Conservation (phyloP, 148 eudicot genomes). For the Mesembryanthemum crystallinum region DNA sequence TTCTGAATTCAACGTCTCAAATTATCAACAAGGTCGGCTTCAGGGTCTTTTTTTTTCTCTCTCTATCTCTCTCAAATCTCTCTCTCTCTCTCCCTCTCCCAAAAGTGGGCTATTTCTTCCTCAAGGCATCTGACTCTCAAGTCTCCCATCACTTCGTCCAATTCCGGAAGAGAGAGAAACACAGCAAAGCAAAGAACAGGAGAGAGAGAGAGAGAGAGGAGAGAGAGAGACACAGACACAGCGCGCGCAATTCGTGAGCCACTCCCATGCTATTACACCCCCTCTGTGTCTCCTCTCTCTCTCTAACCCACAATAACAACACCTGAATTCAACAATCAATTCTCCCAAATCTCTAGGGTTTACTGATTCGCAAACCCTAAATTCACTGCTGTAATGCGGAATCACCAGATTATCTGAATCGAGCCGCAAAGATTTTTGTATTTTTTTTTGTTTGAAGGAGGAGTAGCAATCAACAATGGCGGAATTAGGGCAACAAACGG, state of each 20-base stretch:
- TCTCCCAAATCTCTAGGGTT: background rate
- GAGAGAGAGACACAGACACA: background rate
- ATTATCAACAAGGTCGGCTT: background rate
- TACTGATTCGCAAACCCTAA: conserved; percentile 18
- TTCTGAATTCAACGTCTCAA: conserved; percentile 6
- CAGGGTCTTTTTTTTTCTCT: background rate
- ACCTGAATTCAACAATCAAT: too few species aligned
- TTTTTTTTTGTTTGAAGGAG: background rate
- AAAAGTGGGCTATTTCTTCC: background rate
- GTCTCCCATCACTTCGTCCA: background rate
- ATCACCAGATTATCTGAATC: background rate
- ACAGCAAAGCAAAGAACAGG: background rate
- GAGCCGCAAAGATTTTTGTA: background rate
- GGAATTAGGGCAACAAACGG: conserved; percentile 82
- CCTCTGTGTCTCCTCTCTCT: background rate
- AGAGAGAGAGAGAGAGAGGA: background rate
- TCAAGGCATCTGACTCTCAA: too few species aligned
- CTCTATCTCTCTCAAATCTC: background rate
- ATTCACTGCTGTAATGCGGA: background rate
- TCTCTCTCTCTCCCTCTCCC: background rate
- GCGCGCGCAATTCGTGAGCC: background rate
- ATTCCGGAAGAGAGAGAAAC: background rate
- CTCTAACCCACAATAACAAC: background rate
- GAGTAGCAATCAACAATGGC: conserved; percentile 47
- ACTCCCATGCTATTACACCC: background rate